Conservation (phyloP, 441 rosid genomes). For the Erysimum pusillum region DNA sequence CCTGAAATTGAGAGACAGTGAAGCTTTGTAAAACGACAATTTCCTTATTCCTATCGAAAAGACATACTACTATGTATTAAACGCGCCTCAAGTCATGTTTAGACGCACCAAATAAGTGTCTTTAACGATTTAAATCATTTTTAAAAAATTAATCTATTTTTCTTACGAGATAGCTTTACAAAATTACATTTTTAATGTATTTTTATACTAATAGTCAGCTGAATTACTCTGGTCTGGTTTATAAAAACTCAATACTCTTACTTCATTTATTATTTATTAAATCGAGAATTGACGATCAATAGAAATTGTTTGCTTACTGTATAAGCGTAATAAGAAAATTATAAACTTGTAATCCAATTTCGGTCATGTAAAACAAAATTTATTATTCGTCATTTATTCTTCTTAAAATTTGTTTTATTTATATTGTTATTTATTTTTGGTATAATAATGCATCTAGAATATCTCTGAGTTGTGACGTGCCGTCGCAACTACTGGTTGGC, state of each 20-base stretch:
- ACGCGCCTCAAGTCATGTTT: slow-evolving; percentile 17
- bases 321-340: background rate
- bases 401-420: too few species aligned
- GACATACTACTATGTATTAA: background rate
- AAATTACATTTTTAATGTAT: background rate
- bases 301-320: background rate
- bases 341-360: background rate
- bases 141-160: background rate
- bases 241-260: background rate
- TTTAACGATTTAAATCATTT: background rate
- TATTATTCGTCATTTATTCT: background rate
- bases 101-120: slow-evolving; percentile 27
- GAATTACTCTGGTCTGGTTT: background rate
- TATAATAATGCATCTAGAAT: slow-evolving; percentile 36
- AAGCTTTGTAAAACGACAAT: slow-evolving; percentile 31
- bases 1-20: slow-evolving; percentile 37
- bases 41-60: slow-evolving; percentile 37
- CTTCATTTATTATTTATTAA: background rate
- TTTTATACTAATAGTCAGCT: background rate
- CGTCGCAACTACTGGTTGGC: slow-evolving; percentile 50
- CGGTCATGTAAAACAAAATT: background rate
- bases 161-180: slow-evolving; percentile 1
- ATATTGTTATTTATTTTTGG: slow-evolving; percentile 7
- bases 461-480: slow-evolving; percentile 44
- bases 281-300: background rate